Evolutionary conservation across 2,329 filamentous ascomycete species (phyloP), one percentile per base, ranked within the genome.

Genomic region (Hymenoscyphus linearis): DNA sequence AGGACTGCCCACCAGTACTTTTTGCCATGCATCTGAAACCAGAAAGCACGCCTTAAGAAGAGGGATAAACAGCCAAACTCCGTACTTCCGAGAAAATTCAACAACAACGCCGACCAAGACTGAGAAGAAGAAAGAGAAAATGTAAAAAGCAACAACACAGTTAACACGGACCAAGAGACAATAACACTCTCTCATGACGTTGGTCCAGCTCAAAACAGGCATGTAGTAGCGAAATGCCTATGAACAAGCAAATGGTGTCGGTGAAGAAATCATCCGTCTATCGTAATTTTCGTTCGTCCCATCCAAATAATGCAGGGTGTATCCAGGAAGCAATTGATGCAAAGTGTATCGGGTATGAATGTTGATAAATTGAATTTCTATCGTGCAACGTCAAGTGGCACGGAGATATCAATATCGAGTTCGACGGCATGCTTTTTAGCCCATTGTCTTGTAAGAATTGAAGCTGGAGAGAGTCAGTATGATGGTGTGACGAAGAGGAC

Each of bases 391-490:
- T 74, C 71, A 53, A 74, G 67, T 25, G 72, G 70, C 53, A 69
- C 60, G 52, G 68, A 68, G 50, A 69, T 65, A 62, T 74, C 72
- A 58, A 88, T 79, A 64, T 81, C 82, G 63, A 86, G 85, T 58
- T 79, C 72, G 31, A 74, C 70, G 3, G 84, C 84, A 69, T 90
- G 89, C 75, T 88, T 89, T 82, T 96, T 97, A 61, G 92, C 91
- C 95, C 95, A 99, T 72, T 90, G 86, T 70, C 93, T 90, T 37
- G 93, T 90, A 64, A 96, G 82, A 70, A 98, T 92, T 27, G 93
- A 97, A 69, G 92, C 93, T 96, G 58, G 63, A 55, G 10, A 25
- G 37, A 47, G 58, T 67, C 59, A 62, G 73, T 73, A 25, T 74
- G 69, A 47, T 27, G 36, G 7, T 57, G 63, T 57, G 27, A 57